These are phyloP conservation scores for Penicillium lagena DNA, from an alignment of 495 filamentous ascomycete genomes.

Conservation along the genomic window DNA sequence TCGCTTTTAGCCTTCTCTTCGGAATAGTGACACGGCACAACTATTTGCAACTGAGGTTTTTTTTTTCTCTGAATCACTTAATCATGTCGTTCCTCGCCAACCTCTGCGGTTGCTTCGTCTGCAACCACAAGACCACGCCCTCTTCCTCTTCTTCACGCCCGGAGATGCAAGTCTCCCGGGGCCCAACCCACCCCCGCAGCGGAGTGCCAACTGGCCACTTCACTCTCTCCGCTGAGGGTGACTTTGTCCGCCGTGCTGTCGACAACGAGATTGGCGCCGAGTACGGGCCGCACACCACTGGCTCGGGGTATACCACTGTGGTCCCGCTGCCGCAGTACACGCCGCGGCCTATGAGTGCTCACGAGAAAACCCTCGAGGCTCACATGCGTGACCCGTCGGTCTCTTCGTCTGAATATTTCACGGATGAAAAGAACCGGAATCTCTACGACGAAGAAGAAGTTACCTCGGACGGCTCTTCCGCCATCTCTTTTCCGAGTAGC, in stretches of 20 bases:
- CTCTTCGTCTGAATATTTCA: constrained; percentile 16
- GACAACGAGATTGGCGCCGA: constrained; percentile 4
- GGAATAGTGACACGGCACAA: neutral
- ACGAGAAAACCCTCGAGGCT: constrained; percentile 37
- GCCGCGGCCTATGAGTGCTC: constrained; percentile 30
- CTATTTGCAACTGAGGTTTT: neutral
- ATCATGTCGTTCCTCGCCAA: constrained; percentile 24
- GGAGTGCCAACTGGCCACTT: constrained; percentile 45
- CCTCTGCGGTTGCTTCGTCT: constrained; percentile 25
- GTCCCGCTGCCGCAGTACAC: constrained; percentile 39
- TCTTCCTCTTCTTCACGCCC: constrained; percentile 1
- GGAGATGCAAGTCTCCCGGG: constrained; percentile 11
- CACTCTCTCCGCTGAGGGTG: constrained; percentile 12
- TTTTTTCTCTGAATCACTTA: neutral
- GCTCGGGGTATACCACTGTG: constrained; percentile 27
- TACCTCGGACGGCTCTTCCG: constrained; percentile 34
- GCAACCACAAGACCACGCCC: constrained; percentile 7
- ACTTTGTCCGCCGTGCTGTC: constrained; percentile 13
- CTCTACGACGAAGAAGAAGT: constrained; percentile 27
- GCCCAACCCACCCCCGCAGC: constrained; percentile 10
- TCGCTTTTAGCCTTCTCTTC: neutral
- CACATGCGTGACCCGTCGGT: constrained; percentile 32
- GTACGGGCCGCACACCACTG: constrained; percentile 14
- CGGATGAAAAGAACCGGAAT: constrained; percentile 30
- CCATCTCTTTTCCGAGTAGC: constrained; percentile 40